phyloP scores from a whole-genome alignment of 2,329 filamentous ascomycete genomes.

The Paraphaeosphaeria sporulosa region DNA sequence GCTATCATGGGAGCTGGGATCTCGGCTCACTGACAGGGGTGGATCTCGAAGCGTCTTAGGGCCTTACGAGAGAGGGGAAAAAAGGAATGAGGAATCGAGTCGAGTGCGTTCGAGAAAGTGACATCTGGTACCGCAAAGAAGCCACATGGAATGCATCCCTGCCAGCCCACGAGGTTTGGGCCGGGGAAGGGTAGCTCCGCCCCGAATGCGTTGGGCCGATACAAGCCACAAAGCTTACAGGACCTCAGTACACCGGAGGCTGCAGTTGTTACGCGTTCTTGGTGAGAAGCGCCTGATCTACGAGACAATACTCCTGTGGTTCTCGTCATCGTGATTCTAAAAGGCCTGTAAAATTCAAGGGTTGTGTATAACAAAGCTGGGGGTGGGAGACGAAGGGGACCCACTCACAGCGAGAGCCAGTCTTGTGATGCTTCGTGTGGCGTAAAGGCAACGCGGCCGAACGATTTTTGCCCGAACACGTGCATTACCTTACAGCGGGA shows the following conservation, averaged over 20 bases:
- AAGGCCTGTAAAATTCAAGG: not conserved
- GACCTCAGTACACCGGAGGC: not conserved
- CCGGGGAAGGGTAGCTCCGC: constrained; percentile 8
- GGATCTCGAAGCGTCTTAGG: not conserved
- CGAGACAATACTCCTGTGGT: not conserved
- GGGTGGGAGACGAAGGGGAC: not conserved
- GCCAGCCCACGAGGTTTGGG: constrained; percentile 4
- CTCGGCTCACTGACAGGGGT: not conserved
- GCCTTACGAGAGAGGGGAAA: not conserved
- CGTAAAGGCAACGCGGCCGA: not conserved
- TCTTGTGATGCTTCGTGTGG: constrained; percentile 11
- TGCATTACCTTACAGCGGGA: constrained; percentile 1
- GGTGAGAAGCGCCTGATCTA: not conserved
- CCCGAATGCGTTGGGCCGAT: constrained; percentile 9
- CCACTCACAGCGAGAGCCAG: constrained; percentile 1
- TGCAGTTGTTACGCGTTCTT: not conserved
- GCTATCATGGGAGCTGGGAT: not conserved
- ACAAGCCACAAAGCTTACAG: constrained; percentile 13
- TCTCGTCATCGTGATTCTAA: not conserved
- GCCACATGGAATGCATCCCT: constrained; percentile 1
- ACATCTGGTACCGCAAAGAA: not conserved
- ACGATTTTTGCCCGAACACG: not conserved
- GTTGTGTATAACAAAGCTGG: not conserved
- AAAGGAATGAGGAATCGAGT: not conserved
- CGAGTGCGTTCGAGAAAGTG: not conserved